A percentile compares a stretch with the other conserved stretches of the same genome.
phyloP scores from a whole-genome alignment of 495 filamentous ascomycete species.

The Talaromyces adpressus region DNA sequence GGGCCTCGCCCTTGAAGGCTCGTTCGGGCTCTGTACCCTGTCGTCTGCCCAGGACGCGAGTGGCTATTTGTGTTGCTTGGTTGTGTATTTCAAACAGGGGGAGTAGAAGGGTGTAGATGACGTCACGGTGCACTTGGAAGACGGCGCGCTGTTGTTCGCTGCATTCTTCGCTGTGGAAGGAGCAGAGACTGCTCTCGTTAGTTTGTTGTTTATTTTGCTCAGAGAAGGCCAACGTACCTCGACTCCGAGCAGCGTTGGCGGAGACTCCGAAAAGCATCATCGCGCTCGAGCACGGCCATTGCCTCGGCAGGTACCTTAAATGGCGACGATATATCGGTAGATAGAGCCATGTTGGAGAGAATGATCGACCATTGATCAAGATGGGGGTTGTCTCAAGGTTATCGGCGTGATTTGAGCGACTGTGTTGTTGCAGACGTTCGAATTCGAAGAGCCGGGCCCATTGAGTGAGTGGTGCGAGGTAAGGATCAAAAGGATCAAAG shows the following conservation, averaged over 20 bases:
- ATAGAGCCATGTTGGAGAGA: slow-evolving; percentile 14
- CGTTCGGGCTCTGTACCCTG: slow-evolving; percentile 48
- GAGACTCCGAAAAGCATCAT: slow-evolving; percentile 37
- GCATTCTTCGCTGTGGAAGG: slow-evolving; percentile 35
- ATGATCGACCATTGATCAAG: neutral
- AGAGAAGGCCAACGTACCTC: neutral
- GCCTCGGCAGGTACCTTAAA: slow-evolving; percentile 39
- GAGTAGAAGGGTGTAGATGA: slow-evolving; percentile 52
- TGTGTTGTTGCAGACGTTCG: neutral
- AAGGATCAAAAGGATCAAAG: neutral
- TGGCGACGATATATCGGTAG: slow-evolving; percentile 28
- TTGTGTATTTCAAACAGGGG: slow-evolving; percentile 51
- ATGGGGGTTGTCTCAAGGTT: neutral
- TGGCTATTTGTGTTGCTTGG: slow-evolving; percentile 43
- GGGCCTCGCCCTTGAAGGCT: slow-evolving; percentile 51
- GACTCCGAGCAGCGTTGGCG: slow-evolving; percentile 30
- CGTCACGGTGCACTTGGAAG: slow-evolving; percentile 53
- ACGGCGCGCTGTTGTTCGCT: slow-evolving; percentile 31
- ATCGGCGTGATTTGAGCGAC: neutral
- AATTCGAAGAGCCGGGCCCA: neutral
- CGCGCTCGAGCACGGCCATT: slow-evolving; percentile 28
- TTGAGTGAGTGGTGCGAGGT: neutral
- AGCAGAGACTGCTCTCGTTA: slow-evolving; percentile 37
- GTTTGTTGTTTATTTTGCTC: neutral
- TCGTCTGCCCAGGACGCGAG: slow-evolving; percentile 34